Percentiles rank a stretch among this genome's conserved stretches.
phyloP scores from a whole-genome alignment of 2,329 filamentous ascomycete species.

The Xylaria sp. region DNA sequence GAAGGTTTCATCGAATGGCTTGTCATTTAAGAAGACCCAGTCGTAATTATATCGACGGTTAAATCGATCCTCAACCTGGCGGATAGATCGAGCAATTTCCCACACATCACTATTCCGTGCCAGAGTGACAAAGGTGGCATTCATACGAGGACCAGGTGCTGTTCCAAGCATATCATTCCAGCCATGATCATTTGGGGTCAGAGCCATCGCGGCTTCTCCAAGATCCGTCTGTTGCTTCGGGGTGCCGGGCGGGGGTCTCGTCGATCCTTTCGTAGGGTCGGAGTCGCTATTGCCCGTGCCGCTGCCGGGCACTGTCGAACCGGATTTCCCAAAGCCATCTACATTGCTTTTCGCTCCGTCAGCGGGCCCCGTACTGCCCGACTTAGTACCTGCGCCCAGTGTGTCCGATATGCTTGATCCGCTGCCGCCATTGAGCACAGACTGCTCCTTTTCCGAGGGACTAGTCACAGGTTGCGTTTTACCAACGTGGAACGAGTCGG shows the following conservation, averaged over 20 bases:
- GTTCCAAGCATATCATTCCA: conserved; percentile 64
- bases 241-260: conserved; percentile 45
- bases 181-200: conserved; percentile 63
- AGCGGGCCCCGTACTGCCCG: conserved; percentile 23
- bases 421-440: conserved; percentile 40
- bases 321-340: conserved; percentile 31
- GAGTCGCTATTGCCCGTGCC: conserved; percentile 42
- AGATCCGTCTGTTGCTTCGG: conserved; percentile 53
- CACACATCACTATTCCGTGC: conserved; percentile 93
- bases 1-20: conserved; percentile 92
- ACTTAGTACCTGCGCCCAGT: conserved; percentile 40
- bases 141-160: conserved; percentile 80
- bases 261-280: conserved; percentile 45
- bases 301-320: conserved; percentile 35
- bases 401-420: conserved; percentile 47
- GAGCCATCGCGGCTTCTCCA: conserved; percentile 61
- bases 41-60: conserved; percentile 97
- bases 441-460: conserved; percentile 42
- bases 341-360: conserved; percentile 31
- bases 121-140: conserved; percentile 96
- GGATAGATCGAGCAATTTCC: conserved; percentile 96
- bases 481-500: conserved; percentile 45
- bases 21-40: conserved; percentile 98
- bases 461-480: conserved; percentile 52
- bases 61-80: conserved; percentile 97